These are phyloP conservation scores for Perkinsus chesapeaki DNA, from an alignment of 169 alveolate genomes.

Conservation along the genomic window DNA sequence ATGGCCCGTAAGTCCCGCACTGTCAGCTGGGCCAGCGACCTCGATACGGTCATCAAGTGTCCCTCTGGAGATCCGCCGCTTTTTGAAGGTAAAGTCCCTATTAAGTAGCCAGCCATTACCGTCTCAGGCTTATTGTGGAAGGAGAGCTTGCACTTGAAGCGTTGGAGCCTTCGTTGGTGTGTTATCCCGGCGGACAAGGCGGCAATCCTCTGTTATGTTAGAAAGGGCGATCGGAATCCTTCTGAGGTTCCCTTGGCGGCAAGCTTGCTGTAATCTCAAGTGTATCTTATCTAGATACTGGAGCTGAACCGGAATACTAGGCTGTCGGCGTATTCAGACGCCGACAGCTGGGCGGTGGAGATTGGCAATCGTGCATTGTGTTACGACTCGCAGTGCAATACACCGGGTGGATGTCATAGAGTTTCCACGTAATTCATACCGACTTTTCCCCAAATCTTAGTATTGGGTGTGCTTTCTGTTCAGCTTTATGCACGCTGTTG, in stretches of 20 bases:
- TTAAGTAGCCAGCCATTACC: background rate
- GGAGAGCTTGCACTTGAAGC: background rate
- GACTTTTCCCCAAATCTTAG: background rate
- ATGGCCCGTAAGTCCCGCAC: background rate
- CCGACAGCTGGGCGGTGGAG: background rate
- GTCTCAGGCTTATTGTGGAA: background rate
- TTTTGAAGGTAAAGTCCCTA: background rate
- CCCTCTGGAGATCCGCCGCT: background rate
- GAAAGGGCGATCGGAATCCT: background rate
- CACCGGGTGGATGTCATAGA: background rate
- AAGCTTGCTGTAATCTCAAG: too few relatives aligned
- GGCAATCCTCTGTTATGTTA: background rate
- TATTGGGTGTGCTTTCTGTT: background rate
- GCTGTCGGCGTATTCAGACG: background rate
- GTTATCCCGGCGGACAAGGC: background rate
- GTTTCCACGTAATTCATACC: background rate
- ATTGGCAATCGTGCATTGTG: background rate
- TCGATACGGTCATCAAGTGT: background rate
- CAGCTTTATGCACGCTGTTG: background rate
- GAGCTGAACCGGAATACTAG: background rate
- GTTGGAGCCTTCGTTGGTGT: background rate
- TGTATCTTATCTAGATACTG: background rate
- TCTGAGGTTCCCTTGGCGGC: background rate
- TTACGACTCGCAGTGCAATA: background rate
- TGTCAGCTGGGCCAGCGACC: background rate